Percentiles rank a stretch among this genome's conserved stretches.
Evolutionary conservation across 163 green algal genomes (phyloP).

Genomic region (Picocystis sp.): DNA sequence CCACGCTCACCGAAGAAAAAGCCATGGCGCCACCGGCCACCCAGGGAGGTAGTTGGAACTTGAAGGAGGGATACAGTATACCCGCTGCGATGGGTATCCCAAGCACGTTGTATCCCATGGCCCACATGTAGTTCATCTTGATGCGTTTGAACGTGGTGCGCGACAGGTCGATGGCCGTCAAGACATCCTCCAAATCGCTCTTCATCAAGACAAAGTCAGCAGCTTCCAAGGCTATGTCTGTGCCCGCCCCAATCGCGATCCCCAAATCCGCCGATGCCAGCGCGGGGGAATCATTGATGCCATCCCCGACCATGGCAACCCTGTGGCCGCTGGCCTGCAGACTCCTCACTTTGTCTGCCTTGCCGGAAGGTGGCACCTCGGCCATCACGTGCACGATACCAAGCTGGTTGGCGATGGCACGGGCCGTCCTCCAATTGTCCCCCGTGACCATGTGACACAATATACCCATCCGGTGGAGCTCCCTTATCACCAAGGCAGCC

Average conservation of each 20-base stretch:
- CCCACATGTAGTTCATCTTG: slow-evolving; percentile 66
- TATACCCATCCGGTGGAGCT: slow-evolving; percentile 34
- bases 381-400: slow-evolving; percentile 37
- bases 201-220: slow-evolving; percentile 80
- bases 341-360: slow-evolving; percentile 29
- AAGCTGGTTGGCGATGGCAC: slow-evolving; percentile 31
- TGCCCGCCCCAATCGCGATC: slow-evolving; percentile 74
- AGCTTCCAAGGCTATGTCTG: slow-evolving; percentile 70
- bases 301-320: slow-evolving; percentile 89
- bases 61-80: slow-evolving; percentile 34
- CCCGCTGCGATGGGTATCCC: slow-evolving; percentile 59
- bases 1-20: slow-evolving; percentile 63
- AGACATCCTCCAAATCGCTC: slow-evolving; percentile 60
- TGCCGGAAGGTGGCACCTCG: slow-evolving; percentile 34
- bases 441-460: slow-evolving; percentile 28
- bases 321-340: slow-evolving; percentile 17
- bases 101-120: slow-evolving; percentile 62
- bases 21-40: slow-evolving; percentile 75
- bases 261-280: slow-evolving; percentile 80
- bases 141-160: slow-evolving; percentile 60
- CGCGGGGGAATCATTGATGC: slow-evolving; percentile 88
- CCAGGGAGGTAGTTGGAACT: slow-evolving; percentile 72
- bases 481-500: slow-evolving; percentile 52
- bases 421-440: slow-evolving; percentile 56
- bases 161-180: slow-evolving; percentile 67